These are phyloP conservation scores for Aulographum hederae DNA, from an alignment of 2,329 filamentous ascomycete genomes.

Conservation along the genomic window DNA sequence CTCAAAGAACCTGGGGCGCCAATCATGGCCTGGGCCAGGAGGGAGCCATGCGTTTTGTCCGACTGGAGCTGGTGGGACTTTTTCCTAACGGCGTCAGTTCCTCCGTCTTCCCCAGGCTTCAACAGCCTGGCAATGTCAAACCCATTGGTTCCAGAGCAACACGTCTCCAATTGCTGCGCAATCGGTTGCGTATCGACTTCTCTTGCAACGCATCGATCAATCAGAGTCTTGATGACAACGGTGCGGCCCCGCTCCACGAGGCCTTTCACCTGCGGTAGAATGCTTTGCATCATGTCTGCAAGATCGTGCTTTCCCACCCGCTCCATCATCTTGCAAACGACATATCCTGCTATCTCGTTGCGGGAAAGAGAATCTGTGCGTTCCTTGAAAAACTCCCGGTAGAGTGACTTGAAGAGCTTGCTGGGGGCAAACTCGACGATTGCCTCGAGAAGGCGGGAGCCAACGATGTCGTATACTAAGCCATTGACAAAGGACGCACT, in stretches of 20 bases:
- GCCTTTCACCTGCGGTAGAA: slow-evolving; percentile 52
- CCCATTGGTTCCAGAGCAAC: slow-evolving; percentile 30
- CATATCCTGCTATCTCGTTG: slow-evolving; percentile 81
- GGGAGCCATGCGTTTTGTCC: slow-evolving; percentile 60
- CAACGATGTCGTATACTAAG: slow-evolving; percentile 76
- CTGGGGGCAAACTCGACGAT: slow-evolving; percentile 66
- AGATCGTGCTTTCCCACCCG: slow-evolving; percentile 78
- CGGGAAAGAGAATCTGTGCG: slow-evolving; percentile 65
- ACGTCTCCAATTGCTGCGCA: slow-evolving; percentile 26
- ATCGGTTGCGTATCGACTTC: slow-evolving; percentile 37
- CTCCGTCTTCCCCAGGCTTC: slow-evolving; percentile 11
- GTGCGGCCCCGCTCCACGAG: slow-evolving; percentile 61
- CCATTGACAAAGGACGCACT: slow-evolving; percentile 68
- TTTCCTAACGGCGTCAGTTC: slow-evolving; percentile 1
- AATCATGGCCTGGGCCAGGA: slow-evolving; percentile 68
- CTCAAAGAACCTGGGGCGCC: slow-evolving; percentile 49
- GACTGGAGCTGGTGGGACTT: slow-evolving; percentile 3
- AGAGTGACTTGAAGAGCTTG: slow-evolving; percentile 79
- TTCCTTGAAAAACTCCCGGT: slow-evolving; percentile 60
- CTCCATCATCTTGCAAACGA: slow-evolving; percentile 66
- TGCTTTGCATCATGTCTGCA: slow-evolving; percentile 49
- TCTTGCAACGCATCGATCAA: slow-evolving; percentile 65
- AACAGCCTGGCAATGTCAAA: slow-evolving; percentile 42
- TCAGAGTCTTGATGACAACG: slow-evolving; percentile 60
- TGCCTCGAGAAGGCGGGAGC: slow-evolving; percentile 76